Base-by-base conservation (phyloP, 495 filamentous ascomycete species). In the Hypomontagnella submonticulosa region DNA sequence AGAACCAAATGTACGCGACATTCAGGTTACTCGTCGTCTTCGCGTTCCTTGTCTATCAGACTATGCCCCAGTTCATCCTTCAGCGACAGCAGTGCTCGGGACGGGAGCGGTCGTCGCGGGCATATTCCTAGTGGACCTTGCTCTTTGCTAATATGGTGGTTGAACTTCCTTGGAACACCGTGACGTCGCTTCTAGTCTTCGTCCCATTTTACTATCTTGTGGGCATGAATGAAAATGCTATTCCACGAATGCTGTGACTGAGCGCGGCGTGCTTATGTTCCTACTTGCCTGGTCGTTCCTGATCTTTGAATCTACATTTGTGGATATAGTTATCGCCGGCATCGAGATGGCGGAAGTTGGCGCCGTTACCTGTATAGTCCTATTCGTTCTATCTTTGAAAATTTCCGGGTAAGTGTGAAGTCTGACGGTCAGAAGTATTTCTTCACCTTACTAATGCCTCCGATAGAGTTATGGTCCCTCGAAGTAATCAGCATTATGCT, bases 1-100 rank as follows among this genome's bases (percentile, higher is more conserved):
- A 93, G 68, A 94, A 95, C 73, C 89, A 92, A 67, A 89, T 95
- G 80, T 94, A 95, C 73, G 80, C 86, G 68, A 87, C 96, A 66
- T 96, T 97, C 78, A 87, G 92, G 83, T 74, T 96, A 3, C 76
- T 92, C 43, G 88, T 84, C 27, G 86, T 96, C 59, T 90, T 94
- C 73, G 85, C 85, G 41, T 85, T 88, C 60, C 75, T 93, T 13
- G 84, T 88, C 8, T 84, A 92, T 61, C 92, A 96, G 67, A 91
- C 89, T 63, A 95, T 95, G 89, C 92, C 91, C 0, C 83, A 90
- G 63, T 93, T 96, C 70, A 84, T 90, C 49, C 83, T 83, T 8
- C 89, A 93, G 71, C 88, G 93, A 34, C 76, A 84, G 0, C 79
- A 95, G 1, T 97, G 92, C 73, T 92, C 96, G 72, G 88, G 85